Conservation (phyloP, 2,329 filamentous ascomycete species). For the Cercospora sp. region DNA sequence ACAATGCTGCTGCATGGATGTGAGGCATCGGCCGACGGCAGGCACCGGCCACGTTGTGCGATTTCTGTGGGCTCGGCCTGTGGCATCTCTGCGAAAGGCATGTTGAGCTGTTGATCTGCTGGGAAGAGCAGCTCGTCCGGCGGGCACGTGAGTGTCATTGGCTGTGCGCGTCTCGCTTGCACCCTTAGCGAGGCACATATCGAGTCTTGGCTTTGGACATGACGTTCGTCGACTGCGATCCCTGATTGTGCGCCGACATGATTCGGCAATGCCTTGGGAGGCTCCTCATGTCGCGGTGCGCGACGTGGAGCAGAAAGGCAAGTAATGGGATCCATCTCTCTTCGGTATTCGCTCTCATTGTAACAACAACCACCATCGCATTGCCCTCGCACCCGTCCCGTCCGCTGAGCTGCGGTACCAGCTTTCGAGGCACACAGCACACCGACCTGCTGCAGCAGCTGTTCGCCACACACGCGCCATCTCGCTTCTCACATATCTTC, state of each 20-base stretch:
- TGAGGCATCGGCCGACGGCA: neutral
- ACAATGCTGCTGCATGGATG: neutral
- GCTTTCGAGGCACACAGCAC: neutral
- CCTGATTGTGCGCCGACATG: neutral
- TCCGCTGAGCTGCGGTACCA: neutral
- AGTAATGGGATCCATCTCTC: neutral
- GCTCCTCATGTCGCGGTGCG: neutral
- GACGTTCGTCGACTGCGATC: neutral
- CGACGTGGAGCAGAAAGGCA: neutral
- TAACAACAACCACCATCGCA: neutral
- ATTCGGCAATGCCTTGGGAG: neutral
- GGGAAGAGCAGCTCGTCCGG: neutral
- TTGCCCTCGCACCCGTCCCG: neutral
- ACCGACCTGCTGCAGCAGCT: neutral
- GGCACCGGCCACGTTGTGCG: neutral
- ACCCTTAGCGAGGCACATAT: neutral
- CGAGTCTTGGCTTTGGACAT: neutral
- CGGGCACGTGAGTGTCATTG: too few relatives aligned
- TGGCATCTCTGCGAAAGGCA: neutral
- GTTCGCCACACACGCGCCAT: neutral
- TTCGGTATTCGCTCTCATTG: neutral
- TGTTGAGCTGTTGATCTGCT: neutral
- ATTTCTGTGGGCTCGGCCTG: neutral
- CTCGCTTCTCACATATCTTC: neutral
- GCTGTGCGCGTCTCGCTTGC: too few relatives aligned